These are phyloP conservation scores for Neopestalotiopsis sp. DNA, from an alignment of 2,329 filamentous ascomycete genomes.

Conservation along the genomic window DNA sequence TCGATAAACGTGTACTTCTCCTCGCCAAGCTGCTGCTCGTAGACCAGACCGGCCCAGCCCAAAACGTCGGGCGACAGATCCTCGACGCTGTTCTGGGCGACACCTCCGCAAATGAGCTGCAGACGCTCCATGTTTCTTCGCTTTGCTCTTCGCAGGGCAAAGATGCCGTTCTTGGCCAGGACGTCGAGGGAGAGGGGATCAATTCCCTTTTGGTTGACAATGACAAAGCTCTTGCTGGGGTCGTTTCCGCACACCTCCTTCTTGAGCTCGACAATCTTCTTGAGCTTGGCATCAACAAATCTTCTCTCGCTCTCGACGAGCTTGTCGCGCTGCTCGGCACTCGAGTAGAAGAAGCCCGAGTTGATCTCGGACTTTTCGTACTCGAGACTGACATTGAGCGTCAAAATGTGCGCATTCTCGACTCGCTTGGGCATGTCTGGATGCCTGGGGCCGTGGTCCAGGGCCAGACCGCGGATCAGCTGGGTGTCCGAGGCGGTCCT, in stretches of 20 bases:
- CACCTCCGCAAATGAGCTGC: conserved; percentile 91
- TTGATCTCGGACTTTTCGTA: conserved; percentile 99
- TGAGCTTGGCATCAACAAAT: conserved; percentile 94
- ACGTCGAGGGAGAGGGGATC: conserved; percentile 96
- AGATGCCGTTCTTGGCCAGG: conserved; percentile 95
- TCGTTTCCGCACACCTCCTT: conserved; percentile 96
- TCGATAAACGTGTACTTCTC: conserved; percentile 99
- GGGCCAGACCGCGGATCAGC: conserved; percentile 87
- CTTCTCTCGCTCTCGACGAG: conserved; percentile 95
- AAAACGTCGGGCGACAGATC: conserved; percentile 87
- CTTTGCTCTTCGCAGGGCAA: conserved; percentile 93
- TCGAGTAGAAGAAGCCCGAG: conserved; percentile 98
- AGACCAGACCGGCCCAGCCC: conserved; percentile 94
- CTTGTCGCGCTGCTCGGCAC: conserved; percentile 95
- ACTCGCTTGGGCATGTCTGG: conserved; percentile 98
- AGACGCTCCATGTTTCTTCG: conserved; percentile 98
- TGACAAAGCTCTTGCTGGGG: conserved; percentile 92
- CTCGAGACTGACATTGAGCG: conserved; percentile 93
- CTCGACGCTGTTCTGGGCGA: conserved; percentile 94
- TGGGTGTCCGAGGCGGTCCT: conserved; percentile 94
- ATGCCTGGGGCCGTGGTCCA: conserved; percentile 95
- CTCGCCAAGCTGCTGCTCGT: conserved; percentile 96
- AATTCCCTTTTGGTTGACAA: conserved; percentile 99
- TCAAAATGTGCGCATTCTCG: conserved; percentile 94
- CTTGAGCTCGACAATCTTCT: conserved; percentile 97